A percentile compares a stretch with the other conserved stretches of the same genome.
These are phyloP conservation scores for Colletotrichum viniferum DNA, from an alignment of 2,329 filamentous ascomycete species.

Conservation along the genomic window DNA sequence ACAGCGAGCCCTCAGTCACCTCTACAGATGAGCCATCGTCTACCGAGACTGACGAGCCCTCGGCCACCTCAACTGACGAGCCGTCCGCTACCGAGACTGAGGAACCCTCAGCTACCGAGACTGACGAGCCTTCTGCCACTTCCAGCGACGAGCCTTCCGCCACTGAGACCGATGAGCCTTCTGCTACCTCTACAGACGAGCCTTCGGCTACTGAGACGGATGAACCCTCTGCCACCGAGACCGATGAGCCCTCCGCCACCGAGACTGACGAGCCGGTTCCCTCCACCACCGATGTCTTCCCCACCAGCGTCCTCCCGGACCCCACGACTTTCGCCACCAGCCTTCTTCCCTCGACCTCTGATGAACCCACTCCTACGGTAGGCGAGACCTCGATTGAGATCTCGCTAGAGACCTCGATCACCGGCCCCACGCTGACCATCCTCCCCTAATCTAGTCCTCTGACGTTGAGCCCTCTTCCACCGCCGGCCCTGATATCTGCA, in stretches of 20 bases:
- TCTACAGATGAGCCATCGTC: not conserved
- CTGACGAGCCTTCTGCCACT: not conserved
- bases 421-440: not conserved
- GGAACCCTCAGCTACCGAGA: not conserved
- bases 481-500: not conserved
- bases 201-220: not conserved
- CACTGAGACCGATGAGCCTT: not conserved
- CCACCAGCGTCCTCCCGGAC: not conserved
- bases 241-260: not conserved
- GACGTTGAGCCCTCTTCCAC: not conserved
- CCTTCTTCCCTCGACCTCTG: not conserved
- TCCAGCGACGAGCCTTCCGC: not conserved
- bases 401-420: not conserved
- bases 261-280: not conserved
- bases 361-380: not conserved
- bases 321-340: not conserved
- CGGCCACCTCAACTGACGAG: not conserved
- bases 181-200: not conserved
- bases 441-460: not conserved
- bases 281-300: not conserved
- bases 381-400: not conserved
- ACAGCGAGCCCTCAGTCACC: not conserved
- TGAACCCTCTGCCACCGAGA: not conserved
- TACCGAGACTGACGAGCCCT: not conserved
- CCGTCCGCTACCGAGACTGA: not conserved